Conservation (phyloP, 1,284 basidiomycete genomes). For the Heterobasidion parviporum region DNA sequence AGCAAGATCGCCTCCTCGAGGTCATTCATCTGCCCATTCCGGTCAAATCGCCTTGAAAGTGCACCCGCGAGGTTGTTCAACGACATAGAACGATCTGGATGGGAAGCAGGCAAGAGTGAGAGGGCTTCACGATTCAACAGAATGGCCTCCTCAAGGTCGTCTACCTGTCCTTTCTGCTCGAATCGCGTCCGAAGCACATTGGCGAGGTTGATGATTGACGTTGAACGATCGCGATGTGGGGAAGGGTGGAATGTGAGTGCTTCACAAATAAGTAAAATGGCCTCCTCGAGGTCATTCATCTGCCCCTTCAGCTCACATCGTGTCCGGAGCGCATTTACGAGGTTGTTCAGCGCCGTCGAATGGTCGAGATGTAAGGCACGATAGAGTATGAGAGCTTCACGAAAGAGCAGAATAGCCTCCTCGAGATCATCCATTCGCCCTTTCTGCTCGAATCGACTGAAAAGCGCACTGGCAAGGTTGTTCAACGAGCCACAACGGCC, state of each 20-base stretch:
- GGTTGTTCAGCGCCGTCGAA: neutral
- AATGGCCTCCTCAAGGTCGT: neutral
- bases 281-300: neutral
- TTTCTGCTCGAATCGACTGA: no score
- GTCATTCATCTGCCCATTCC: neutral
- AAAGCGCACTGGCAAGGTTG: no score
- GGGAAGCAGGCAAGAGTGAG: neutral
- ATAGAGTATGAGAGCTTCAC: no score
- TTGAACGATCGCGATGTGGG: neutral
- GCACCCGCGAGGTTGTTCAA: neutral
- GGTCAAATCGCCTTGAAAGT: neutral
- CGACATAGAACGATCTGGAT: neutral
- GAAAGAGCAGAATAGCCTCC: no score
- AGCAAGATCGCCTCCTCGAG: neutral
- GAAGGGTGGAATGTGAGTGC: neutral
- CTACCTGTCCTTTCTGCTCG: neutral
- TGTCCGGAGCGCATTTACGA: neutral
- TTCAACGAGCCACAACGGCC: no score
- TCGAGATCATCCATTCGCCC: no score
- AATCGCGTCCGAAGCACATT: neutral
- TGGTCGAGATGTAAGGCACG: no score
- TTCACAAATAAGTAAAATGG: neutral
- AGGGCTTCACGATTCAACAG: neutral
- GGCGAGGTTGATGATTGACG: neutral
- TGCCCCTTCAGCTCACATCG: neutral